These are phyloP conservation scores for Leccinum angustisporum DNA, from an alignment of 1,284 basidiomycete species.

Conservation along the genomic window DNA sequence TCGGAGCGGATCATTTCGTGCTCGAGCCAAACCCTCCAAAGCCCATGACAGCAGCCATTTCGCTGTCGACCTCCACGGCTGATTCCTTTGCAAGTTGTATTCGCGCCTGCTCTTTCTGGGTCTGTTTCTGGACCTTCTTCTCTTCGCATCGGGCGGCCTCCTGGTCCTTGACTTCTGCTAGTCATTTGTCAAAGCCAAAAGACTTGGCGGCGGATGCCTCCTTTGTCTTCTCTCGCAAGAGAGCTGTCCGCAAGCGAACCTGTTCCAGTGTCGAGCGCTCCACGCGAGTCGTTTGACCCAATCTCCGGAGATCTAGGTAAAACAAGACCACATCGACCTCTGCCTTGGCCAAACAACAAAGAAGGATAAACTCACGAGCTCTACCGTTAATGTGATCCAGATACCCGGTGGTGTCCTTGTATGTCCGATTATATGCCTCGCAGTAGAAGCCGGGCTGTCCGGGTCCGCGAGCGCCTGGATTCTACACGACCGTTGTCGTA, in stretches of 20 bases:
- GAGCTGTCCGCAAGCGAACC: slow-evolving; percentile 86
- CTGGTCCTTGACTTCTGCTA: slow-evolving; percentile 79
- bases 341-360: not conserved
- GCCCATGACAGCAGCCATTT: slow-evolving; percentile 88
- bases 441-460: slow-evolving; percentile 93
- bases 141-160: slow-evolving; percentile 63
- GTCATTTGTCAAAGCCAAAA: slow-evolving; percentile 90
- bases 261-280: slow-evolving; percentile 89
- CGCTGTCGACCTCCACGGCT: slow-evolving; percentile 49
- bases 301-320: slow-evolving; percentile 74
- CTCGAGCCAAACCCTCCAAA: slow-evolving; percentile 87
- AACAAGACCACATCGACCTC: slow-evolving; percentile 1
- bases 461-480: slow-evolving; percentile 75
- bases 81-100: slow-evolving; percentile 60
- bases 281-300: slow-evolving; percentile 95
- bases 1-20: slow-evolving; percentile 54
- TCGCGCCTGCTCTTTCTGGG: slow-evolving; percentile 68
- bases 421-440: slow-evolving; percentile 85
- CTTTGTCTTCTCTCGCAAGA: slow-evolving; percentile 83
- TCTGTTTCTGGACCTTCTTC: slow-evolving; percentile 73
- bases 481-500: slow-evolving; percentile 90
- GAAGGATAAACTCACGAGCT: slow-evolving; percentile 65
- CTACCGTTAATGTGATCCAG: slow-evolving; percentile 96
- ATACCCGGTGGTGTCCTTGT: slow-evolving; percentile 92
- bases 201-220: slow-evolving; percentile 78